Evolutionary conservation across 495 filamentous ascomycete species (phyloP), one percentile per base, ranked within the genome.

Genomic region (Pyrenopolyporus hunteri): DNA sequence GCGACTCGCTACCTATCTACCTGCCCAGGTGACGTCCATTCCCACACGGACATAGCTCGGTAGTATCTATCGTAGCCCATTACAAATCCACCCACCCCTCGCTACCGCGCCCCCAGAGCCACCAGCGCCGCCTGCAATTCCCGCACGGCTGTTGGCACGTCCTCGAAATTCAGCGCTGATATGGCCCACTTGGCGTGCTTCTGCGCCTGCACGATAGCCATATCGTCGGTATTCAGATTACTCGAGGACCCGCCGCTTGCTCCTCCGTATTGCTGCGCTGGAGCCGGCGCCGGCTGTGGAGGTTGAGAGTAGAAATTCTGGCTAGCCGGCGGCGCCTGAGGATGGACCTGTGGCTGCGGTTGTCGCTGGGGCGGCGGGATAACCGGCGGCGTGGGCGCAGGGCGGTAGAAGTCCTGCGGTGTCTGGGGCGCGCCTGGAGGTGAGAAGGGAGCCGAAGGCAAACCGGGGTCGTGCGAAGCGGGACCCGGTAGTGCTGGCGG

Each of bases 141-240:
- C 70, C 86, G 88, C 4, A 98, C 87, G 0, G 94, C 94, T 0
- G 95, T 98, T 19, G 87, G 77, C 7, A 96, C 88, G 76, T 98
- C 94, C 68, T 98, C 94, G 73, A 98, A 98, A 69, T 96, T 94
- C 47, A 98, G 76, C 4, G 94, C 94, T 16, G 94, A 98, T 26
- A 98, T 93, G 0, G 94, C 95, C 93, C 93, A 98, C 67, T 88
- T 91, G 0, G 94, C 93, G 77, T 97, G 94, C 66, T 98, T 98
- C 71, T 97, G 92, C 7, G 94, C 94, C 57, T 83, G 80, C 2
- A 82, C 68, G 25, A 97, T 89, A 2, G 89, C 78, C 58, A 85
- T 80, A 68, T 97, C 92, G 69, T 98, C 92, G 0, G 80, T 48
- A 37, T 68, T 65, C 14, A 45, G 52, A 40, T 33, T 17, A 31